A percentile compares a stretch with the other conserved stretches of the same genome.
phyloP scores from a whole-genome alignment of 108 stramenopile species.

The Pinguiococcus pyrenoidosus region DNA sequence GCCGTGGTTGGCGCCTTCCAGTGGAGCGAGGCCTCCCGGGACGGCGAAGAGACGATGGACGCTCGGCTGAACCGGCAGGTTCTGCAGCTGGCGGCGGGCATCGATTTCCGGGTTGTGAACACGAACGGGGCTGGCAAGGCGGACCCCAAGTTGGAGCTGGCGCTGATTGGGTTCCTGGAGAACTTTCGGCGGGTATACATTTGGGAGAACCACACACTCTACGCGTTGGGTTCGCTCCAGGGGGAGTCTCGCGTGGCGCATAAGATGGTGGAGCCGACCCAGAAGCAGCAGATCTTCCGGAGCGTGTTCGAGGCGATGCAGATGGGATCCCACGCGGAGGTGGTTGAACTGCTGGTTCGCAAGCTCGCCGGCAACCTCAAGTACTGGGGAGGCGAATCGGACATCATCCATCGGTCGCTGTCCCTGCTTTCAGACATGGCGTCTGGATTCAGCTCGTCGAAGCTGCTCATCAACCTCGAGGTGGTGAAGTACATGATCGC shows the following conservation, averaged over 20 bases:
- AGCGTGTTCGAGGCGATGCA: constrained; percentile 85
- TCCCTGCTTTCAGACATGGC: constrained; percentile 89
- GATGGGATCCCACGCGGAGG: constrained; percentile 80
- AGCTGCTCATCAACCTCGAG: constrained; percentile 78
- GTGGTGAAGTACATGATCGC: constrained; percentile 72
- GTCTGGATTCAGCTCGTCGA: constrained; percentile 76
- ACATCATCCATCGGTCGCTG: constrained; percentile 71
- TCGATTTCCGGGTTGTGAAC: constrained; percentile 56
- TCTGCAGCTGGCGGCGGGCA: constrained; percentile 65
- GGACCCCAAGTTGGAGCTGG: constrained; percentile 22
- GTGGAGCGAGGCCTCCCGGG: constrained; percentile 70
- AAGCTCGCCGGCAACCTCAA: constrained; percentile 70
- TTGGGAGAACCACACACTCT: constrained; percentile 60
- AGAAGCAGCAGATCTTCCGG: constrained; percentile 81
- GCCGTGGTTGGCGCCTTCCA: constrained; percentile 75
- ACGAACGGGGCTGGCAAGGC: constrained; percentile 49
- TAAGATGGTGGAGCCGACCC: constrained; percentile 58
- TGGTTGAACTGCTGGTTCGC: constrained; percentile 38
- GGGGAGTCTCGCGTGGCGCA: constrained; percentile 53
- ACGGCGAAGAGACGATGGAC: constrained; percentile 81
- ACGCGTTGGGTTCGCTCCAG: constrained; percentile 12
- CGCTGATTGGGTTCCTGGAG: constrained; percentile 49
- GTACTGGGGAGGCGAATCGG: constrained; percentile 80
- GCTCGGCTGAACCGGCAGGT: constrained; percentile 71
- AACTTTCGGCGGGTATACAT: constrained; percentile 72